A percentile compares a stretch with the other conserved stretches of the same genome.
Evolutionary conservation across 2,329 filamentous ascomycete species (phyloP).

Genomic region (Apiospora saccharicola): DNA sequence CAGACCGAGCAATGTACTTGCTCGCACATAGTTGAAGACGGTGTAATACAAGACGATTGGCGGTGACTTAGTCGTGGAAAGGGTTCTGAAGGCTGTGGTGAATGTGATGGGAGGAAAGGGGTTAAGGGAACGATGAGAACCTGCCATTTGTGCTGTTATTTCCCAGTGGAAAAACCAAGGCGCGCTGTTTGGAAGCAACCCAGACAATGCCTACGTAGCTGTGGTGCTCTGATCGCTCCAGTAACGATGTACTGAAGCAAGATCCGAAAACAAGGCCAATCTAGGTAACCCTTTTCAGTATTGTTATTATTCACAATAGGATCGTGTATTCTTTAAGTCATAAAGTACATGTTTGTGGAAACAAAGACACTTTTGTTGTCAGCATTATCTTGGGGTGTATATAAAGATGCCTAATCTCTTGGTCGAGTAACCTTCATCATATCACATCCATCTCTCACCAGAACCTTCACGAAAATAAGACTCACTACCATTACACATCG

Average conservation of each 20-base stretch:
- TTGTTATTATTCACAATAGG: not conserved
- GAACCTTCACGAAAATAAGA: not conserved
- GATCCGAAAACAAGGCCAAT: not conserved
- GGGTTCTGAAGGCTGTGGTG: not conserved
- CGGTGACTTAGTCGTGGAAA: not conserved
- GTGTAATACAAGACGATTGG: not conserved
- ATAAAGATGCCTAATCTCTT: not conserved
- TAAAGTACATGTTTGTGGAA: not conserved
- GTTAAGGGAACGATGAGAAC: not conserved
- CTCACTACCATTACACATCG: not conserved
- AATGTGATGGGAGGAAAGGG: not conserved
- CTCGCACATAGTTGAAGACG: too few species aligned
- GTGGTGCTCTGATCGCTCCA: too few species aligned
- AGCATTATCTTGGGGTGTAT: not conserved
- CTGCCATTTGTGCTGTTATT: not conserved
- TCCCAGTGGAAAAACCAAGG: not conserved
- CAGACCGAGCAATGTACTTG: too few species aligned
- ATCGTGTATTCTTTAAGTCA: not conserved
- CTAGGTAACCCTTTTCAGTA: not conserved
- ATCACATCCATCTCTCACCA: not conserved
- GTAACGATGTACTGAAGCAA: too few species aligned
- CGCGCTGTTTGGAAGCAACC: not conserved
- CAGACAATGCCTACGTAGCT: not conserved
- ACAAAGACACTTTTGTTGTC: not conserved
- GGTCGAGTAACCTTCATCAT: not conserved